Conservation (phyloP, 2,329 filamentous ascomycete genomes). For the Alternaria sp. region DNA sequence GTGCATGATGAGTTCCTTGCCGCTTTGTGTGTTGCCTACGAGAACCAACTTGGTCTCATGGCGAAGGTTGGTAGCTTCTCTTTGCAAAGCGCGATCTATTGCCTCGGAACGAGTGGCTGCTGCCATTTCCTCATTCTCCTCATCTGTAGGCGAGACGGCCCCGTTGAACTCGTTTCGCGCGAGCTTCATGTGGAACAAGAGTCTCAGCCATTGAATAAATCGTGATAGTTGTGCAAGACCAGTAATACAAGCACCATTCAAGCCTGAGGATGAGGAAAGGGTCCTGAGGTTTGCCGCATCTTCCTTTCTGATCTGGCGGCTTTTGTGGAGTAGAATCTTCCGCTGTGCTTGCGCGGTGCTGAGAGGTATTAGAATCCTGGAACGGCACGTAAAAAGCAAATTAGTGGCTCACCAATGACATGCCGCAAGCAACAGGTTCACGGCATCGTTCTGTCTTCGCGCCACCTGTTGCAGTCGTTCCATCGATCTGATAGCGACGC, state of each 20-base stretch:
- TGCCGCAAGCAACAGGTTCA: conserved; percentile 42
- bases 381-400: background rate
- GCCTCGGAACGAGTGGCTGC: conserved; percentile 47
- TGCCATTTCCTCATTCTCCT: conserved; percentile 44
- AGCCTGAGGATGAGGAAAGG: conserved; percentile 40
- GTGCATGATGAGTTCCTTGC: conserved; percentile 49
- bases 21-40: conserved; percentile 39
- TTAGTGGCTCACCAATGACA: conserved; percentile 39
- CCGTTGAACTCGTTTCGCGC: conserved; percentile 25
- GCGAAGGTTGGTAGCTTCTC: conserved; percentile 43
- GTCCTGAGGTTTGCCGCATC: conserved; percentile 42
- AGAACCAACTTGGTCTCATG: conserved; percentile 48
- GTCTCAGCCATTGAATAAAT: conserved; percentile 45
- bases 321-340: conserved; percentile 50
- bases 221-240: conserved; percentile 42
- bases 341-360: conserved; percentile 48
- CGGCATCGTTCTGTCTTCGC: conserved; percentile 46
- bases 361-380: conserved; percentile 31
- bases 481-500: conserved; percentile 44
- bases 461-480: conserved; percentile 42
- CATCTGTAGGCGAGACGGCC: conserved; percentile 33
- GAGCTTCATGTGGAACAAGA: conserved; percentile 42
- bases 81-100: conserved; percentile 46
- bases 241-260: conserved; percentile 41
- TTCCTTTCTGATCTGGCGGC: conserved; percentile 46